phyloP scores from a whole-genome alignment of 805 yeast species.

The Myxozyma melibiosi region DNA sequence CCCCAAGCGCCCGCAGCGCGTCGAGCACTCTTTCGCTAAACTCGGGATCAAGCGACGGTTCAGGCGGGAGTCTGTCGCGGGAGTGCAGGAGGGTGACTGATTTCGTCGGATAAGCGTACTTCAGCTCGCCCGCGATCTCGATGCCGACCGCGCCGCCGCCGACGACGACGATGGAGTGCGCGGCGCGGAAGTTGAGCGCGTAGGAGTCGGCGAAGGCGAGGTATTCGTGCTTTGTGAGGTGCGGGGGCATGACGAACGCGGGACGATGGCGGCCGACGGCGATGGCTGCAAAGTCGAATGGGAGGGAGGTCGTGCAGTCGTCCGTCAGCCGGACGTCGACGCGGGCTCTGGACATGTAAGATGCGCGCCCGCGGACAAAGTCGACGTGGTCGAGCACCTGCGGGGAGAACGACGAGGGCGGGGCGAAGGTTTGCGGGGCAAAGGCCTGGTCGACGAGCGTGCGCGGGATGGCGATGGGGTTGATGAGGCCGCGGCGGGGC shows the following conservation, averaged over 20 bases:
- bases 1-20: constrained; percentile 12
- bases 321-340: constrained; percentile 13
- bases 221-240: constrained; percentile 12
- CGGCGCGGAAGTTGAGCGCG: constrained; percentile 39
- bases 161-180: constrained; percentile 48
- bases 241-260: constrained; percentile 3
- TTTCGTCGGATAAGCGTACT: constrained; percentile 43
- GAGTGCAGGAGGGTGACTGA: constrained; percentile 39
- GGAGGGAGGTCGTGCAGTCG: background rate
- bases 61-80: constrained; percentile 19
- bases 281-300: constrained; percentile 15
- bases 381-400: constrained; percentile 16
- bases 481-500: constrained; percentile 19
- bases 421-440: constrained; percentile 12
- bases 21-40: constrained; percentile 1
- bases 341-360: background rate
- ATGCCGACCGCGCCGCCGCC: constrained; percentile 60
- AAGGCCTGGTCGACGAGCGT: constrained; percentile 14
- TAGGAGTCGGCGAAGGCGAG: constrained; percentile 4
- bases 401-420: constrained; percentile 8
- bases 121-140: constrained; percentile 54
- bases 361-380: constrained; percentile 11
- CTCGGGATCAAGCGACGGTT: constrained; percentile 4
- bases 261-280: constrained; percentile 19
- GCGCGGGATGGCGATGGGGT: constrained; percentile 17